Conservation (phyloP, 768 basidiomycete genomes). For the Podaxis sp. region DNA sequence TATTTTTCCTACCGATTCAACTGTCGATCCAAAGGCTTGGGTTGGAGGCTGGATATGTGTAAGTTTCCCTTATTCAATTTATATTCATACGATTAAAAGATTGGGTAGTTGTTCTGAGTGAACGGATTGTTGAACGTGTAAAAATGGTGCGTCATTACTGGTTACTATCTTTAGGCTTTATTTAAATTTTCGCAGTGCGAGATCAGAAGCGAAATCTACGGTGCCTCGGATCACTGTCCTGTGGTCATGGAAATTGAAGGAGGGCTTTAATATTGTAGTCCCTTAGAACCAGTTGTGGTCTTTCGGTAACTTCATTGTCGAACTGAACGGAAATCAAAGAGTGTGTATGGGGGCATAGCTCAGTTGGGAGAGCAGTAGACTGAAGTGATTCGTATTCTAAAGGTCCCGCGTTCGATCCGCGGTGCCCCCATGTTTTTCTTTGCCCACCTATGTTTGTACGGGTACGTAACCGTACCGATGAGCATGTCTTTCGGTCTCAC, state of each 20-base stretch:
- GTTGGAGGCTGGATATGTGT: constrained; percentile 91
- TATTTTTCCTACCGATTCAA: constrained; percentile 87
- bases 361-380: constrained; percentile 71
- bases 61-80: constrained; percentile 22
- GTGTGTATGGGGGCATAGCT: constrained; percentile 52
- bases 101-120: constrained; percentile 67
- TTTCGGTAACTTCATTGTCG: not conserved
- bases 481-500: too few relatives aligned
- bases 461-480: too few relatives aligned
- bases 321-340: not conserved
- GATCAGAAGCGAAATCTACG: constrained; percentile 82
- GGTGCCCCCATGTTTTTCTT: constrained; percentile 53
- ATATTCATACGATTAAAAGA: not conserved
- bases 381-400: constrained; percentile 52
- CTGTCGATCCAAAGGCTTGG: constrained; percentile 75
- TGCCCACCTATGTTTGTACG: not conserved
- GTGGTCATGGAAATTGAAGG: constrained; percentile 74
- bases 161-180: not conserved
- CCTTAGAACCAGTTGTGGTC: not conserved
- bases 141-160: constrained; percentile 44
- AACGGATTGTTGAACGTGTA: constrained; percentile 61
- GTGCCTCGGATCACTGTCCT: constrained; percentile 86
- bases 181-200: constrained; percentile 53
- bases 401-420: constrained; percentile 77
- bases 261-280: not conserved